These are phyloP conservation scores for Colletotrichum tropicale DNA, from an alignment of 2,329 filamentous ascomycete genomes.

Conservation along the genomic window DNA sequence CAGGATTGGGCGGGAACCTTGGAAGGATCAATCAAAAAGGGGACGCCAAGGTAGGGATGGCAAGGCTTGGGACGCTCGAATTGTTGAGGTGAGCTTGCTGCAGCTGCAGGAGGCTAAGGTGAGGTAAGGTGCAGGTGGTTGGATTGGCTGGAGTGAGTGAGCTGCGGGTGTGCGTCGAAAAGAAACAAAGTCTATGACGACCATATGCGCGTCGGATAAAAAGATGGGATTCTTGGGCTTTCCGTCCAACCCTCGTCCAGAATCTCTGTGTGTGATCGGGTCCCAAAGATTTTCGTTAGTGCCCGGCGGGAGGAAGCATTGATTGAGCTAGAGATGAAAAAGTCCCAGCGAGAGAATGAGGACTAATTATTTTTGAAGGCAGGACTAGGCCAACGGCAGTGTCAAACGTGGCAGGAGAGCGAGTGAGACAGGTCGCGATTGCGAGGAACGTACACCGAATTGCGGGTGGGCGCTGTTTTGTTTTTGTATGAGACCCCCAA, in stretches of 20 bases:
- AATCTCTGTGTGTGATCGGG: background rate
- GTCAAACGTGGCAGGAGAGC: background rate
- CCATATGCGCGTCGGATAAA: constrained; percentile 2
- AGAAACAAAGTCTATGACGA: constrained; percentile 16
- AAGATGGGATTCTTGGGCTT: constrained; percentile 5
- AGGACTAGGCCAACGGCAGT: background rate
- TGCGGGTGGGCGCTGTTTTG: background rate
- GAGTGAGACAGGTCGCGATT: background rate
- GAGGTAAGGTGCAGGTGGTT: background rate
- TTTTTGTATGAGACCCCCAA: background rate
- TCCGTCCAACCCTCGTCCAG: background rate
- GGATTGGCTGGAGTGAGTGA: background rate
- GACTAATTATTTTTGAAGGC: background rate
- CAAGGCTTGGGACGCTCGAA: background rate
- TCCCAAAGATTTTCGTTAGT: background rate
- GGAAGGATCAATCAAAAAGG: background rate
- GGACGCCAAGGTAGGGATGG: background rate
- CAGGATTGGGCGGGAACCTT: background rate
- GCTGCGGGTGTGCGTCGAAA: background rate
- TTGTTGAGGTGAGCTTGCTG: background rate
- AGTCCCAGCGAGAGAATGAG: background rate
- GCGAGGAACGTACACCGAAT: background rate
- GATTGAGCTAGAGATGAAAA: background rate
- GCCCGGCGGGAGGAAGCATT: background rate
- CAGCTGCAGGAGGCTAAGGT: background rate